Evolutionary conservation across 2,329 filamentous ascomycete genomes (phyloP).

Genomic region (Remersonia thermophila): DNA sequence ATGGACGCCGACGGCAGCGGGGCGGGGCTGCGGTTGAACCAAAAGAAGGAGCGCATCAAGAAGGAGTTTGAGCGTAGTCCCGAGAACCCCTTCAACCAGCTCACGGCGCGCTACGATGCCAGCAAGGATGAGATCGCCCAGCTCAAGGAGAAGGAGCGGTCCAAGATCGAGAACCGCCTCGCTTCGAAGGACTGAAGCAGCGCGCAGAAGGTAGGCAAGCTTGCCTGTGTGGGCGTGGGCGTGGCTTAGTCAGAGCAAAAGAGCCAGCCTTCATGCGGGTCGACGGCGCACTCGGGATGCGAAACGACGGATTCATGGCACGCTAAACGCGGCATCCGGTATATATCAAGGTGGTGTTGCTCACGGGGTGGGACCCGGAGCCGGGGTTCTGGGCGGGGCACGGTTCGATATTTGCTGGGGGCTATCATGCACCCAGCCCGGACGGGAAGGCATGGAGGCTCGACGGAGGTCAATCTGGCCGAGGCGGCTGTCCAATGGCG

Average conservation of each 20-base stretch:
- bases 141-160: conserved; percentile 53
- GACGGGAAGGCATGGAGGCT: conserved; percentile 8
- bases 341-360: too few relatives aligned
- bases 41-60: conserved; percentile 69
- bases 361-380: too few relatives aligned
- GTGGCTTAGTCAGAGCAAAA: too few relatives aligned
- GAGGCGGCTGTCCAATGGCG: too few relatives aligned
- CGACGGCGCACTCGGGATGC: too few relatives aligned
- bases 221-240: too few relatives aligned
- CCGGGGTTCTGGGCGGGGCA: not conserved
- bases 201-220: too few relatives aligned
- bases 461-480: too few relatives aligned
- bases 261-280: too few relatives aligned
- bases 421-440: conserved; percentile 5
- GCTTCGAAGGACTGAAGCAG: conserved; percentile 24
- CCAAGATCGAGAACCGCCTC: conserved; percentile 63
- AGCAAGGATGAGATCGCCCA: conserved; percentile 62
- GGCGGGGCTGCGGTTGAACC: conserved; percentile 63
- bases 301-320: too few relatives aligned
- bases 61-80: conserved; percentile 94
- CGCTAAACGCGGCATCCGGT: too few relatives aligned
- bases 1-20: conserved; percentile 69
- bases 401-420: not conserved
- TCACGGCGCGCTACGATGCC: conserved; percentile 62
- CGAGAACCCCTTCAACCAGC: conserved; percentile 93